A percentile compares a stretch with the other conserved stretches of the same genome.
phyloP scores from a whole-genome alignment of 2,329 filamentous ascomycete genomes.

The Calonectria ilicicola region DNA sequence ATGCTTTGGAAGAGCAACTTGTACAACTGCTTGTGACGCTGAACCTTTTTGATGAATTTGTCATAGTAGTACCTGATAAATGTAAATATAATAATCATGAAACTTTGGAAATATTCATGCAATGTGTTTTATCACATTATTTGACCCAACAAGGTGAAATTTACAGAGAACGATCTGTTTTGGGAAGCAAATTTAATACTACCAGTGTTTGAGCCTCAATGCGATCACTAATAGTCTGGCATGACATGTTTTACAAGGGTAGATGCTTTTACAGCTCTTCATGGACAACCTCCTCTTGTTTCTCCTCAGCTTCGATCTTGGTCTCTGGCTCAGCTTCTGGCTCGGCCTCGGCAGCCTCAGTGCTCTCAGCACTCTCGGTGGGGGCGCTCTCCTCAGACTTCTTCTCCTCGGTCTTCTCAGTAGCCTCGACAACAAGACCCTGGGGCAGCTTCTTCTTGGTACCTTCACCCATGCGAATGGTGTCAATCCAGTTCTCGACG shows the following conservation, averaged over 20 bases:
- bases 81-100: no score
- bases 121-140: no score
- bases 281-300: conserved; percentile 50
- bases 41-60: no score
- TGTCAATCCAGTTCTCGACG: conserved; percentile 89
- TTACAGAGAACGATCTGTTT: not conserved
- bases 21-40: no score
- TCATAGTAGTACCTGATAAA: no score
- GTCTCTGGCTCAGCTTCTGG: no score
- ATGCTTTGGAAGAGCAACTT: no score
- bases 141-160: not conserved
- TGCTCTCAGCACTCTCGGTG: conserved; percentile 30
- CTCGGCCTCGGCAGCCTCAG: conserved; percentile 16
- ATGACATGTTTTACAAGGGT: not conserved
- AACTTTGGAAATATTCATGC: no score
- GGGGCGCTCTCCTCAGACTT: conserved; percentile 34
- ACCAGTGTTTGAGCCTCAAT: not conserved
- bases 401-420: conserved; percentile 36
- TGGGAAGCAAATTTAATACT: not conserved
- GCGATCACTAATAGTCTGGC: not conserved
- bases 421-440: conserved; percentile 62
- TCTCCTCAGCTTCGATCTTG: conserved; percentile 19
- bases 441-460: conserved; percentile 80
- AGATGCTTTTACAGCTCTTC: conserved; percentile 60
- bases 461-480: conserved; percentile 90